Base-by-base conservation (phyloP, 768 basidiomycete species). In the Pholiota molesta region DNA sequence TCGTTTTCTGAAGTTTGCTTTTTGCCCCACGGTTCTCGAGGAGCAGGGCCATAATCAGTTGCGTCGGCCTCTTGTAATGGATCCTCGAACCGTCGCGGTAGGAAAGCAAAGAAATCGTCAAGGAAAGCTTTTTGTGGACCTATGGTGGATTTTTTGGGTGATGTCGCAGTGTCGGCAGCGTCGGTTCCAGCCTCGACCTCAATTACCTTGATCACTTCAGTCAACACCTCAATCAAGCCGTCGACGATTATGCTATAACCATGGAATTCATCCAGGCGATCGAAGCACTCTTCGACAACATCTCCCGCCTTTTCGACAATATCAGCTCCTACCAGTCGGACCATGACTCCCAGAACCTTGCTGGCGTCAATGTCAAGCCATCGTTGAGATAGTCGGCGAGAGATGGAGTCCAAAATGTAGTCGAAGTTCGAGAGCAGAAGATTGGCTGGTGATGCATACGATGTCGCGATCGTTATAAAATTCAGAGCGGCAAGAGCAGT, bases 251-350 rank as follows among this genome's bases (percentile, higher is more conserved):
- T 72, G 21, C 88, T 86, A 74, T 99, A 98, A 14, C 95, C 97
- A 73, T 99, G 97, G 71, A 86, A 99, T 65, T 97, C 95, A 69
- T 99, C 97, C 19, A 99, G 79, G 29, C 95, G 87, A 74, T 98
- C 97, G 67, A 99, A 99, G 63, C 97, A 96, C 73, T 97, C 96
- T 73, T 97, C 97, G 10, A 99, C 95, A 10, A 99, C 88, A 72
- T 98, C 97, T 14, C 90, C 88, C 8, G 97, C 95, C 66, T 88
- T 88, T 51, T 92, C 88, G 0, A 99, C 93, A 33, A 99, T 87
- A 58, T 92, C 90, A 29, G 81, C 81, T 0, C 97, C 97, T 7
- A 97, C 92, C 13, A 99, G 81, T 9, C 91, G 88, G 60, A 99
- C 85, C 71, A 98, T 87, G 28, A 95, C 77, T 14, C 87, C 84